Percentiles rank a stretch among this genome's conserved stretches.
These are phyloP conservation scores for Oryza longistaminata DNA, from an alignment of 176 grass and related monocot species.

Conservation along the genomic window DNA sequence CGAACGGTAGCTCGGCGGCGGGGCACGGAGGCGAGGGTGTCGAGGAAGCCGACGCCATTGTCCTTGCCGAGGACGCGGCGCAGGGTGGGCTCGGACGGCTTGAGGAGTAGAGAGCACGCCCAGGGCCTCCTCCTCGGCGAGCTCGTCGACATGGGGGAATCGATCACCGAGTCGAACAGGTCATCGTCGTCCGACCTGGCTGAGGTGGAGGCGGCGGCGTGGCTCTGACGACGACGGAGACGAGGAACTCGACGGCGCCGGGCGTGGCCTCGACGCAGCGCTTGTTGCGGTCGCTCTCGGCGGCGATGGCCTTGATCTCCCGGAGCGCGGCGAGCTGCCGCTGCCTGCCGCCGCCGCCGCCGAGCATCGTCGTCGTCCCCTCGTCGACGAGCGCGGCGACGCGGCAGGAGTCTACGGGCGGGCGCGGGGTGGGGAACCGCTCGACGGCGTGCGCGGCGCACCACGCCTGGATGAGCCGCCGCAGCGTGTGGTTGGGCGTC, in stretches of 20 bases:
- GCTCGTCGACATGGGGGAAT: conserved; percentile 27
- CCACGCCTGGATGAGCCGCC: conserved; percentile 86
- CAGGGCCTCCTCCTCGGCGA: conserved; percentile 58
- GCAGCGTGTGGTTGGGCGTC: conserved; percentile 93
- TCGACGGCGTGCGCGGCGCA: conserved; percentile 69
- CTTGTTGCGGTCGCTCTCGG: conserved; percentile 64
- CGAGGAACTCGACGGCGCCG: conserved; percentile 49
- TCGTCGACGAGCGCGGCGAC: conserved; percentile 51
- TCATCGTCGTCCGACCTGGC: neutral
- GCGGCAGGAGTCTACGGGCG: conserved; percentile 43
- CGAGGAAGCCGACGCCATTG: conserved; percentile 23
- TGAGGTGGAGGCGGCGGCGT: neutral
- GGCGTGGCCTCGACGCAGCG: conserved; percentile 46
- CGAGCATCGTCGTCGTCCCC: neutral
- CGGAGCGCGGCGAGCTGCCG: conserved; percentile 31
- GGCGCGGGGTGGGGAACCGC: conserved; percentile 68
- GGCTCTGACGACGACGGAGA: conserved; percentile 29
- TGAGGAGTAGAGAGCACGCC: conserved; percentile 52
- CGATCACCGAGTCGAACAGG: neutral
- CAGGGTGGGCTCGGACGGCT: conserved; percentile 44
- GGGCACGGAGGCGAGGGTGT: conserved; percentile 40
- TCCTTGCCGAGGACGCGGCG: conserved; percentile 31
- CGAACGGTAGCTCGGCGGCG: conserved; percentile 58
- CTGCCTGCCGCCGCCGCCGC: neutral
- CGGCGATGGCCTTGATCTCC: conserved; percentile 53